Evolutionary conservation across 1,284 basidiomycete genomes (phyloP).

Genomic region (Pseudozyma pruni): DNA sequence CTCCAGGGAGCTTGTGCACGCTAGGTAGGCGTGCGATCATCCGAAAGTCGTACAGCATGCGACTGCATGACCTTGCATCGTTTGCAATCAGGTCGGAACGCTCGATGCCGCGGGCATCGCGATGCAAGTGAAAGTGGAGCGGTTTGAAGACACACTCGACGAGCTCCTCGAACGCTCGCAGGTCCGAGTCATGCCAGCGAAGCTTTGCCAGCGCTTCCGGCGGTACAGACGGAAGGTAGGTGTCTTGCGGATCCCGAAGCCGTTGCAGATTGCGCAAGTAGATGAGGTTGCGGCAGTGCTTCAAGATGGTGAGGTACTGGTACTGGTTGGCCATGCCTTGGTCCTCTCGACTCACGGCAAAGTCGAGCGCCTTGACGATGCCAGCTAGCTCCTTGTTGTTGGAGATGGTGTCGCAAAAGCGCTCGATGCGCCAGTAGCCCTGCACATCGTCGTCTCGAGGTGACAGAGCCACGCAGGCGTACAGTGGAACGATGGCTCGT

Average conservation of each 20-base stretch:
- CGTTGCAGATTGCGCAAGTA: conserved; percentile 43
- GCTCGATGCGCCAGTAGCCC: conserved; percentile 31
- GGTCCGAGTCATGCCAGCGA: conserved; percentile 36
- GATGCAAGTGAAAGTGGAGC: conserved; percentile 31
- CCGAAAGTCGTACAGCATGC: conserved; percentile 32
- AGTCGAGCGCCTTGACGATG: conserved; percentile 36
- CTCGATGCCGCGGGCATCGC: conserved; percentile 26
- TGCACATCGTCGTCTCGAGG: conserved; percentile 22
- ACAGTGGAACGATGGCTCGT: conserved; percentile 16
- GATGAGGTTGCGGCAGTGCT: conserved; percentile 36
- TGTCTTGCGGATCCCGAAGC: conserved; percentile 25
- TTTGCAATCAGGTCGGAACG: conserved; percentile 30
- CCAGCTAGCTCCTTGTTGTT: conserved; percentile 25
- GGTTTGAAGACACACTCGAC: conserved; percentile 41
- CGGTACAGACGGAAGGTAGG: conserved; percentile 32
- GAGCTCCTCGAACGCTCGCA: conserved; percentile 41
- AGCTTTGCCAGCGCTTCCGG: conserved; percentile 21
- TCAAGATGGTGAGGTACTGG: conserved; percentile 33
- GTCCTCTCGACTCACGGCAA: conserved; percentile 40
- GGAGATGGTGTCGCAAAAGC: conserved; percentile 40
- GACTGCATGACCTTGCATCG: conserved; percentile 21
- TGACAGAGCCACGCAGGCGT: conserved; percentile 28
- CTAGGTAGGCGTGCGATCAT: conserved; percentile 25
- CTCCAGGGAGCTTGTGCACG: conserved; percentile 27
- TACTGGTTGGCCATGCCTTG: conserved; percentile 35